Conservation (phyloP, 768 basidiomycete genomes). For the Psilocybe cubensis region DNA sequence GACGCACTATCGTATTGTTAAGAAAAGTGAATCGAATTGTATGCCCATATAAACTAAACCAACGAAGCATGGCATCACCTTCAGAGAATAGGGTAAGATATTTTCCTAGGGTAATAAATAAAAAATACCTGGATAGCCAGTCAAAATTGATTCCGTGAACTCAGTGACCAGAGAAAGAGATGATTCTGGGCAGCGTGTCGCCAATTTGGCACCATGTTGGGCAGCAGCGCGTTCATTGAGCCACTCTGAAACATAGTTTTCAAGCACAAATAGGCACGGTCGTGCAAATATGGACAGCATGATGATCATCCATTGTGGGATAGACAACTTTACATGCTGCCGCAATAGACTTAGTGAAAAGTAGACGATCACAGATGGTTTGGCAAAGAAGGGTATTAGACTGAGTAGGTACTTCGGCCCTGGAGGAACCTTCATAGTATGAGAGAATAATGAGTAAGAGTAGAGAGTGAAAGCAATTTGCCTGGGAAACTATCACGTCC, state of each 20-base stretch:
- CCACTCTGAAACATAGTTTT: constrained; percentile 3
- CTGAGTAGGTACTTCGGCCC: constrained; percentile 13
- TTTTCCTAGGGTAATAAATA: background rate
- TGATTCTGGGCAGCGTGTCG: constrained; percentile 13
- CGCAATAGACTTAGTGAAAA: background rate
- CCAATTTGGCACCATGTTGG: constrained; percentile 11
- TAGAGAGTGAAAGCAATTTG: background rate
- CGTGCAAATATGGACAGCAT: constrained; percentile 7
- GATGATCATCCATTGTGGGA: constrained; percentile 10
- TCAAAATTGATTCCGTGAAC: constrained; percentile 19
- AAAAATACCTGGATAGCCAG: constrained; percentile 37
- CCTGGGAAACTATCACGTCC: background rate
- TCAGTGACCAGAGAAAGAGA: constrained; percentile 7
- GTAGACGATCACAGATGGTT: constrained; percentile 14
- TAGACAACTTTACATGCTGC: background rate
- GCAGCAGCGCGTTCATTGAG: constrained; percentile 9
- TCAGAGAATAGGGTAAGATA: background rate
- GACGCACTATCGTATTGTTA: constrained; percentile 32
- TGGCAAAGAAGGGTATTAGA: constrained; percentile 10
- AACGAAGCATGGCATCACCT: constrained; percentile 17
- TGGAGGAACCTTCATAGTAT: constrained; percentile 12
- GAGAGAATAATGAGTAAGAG: background rate
- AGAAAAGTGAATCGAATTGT: constrained; percentile 31
- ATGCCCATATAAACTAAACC: constrained; percentile 33
- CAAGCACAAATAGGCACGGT: constrained; percentile 4